Evolutionary conservation across 192 early-diverging fungal species (phyloP).

Genomic region (Coemansia sp.): DNA sequence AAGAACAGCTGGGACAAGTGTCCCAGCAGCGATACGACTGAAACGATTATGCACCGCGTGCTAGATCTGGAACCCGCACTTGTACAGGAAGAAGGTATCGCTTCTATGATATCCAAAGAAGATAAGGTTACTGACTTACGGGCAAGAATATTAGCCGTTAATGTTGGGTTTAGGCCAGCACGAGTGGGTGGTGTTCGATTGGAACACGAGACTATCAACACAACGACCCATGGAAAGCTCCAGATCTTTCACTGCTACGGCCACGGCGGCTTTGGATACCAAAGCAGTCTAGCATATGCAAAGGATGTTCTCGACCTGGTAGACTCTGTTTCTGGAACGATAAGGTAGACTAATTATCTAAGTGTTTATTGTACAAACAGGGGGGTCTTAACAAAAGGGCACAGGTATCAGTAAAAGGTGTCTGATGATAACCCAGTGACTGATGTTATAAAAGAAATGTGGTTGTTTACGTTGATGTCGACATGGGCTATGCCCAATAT

Average conservation of each 20-base stretch:
- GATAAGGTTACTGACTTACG: slow-evolving; percentile 40
- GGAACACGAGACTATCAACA: slow-evolving; percentile 17
- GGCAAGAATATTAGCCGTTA: slow-evolving; percentile 12
- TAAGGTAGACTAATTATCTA: not conserved
- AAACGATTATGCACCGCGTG: slow-evolving; percentile 39
- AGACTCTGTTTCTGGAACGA: not conserved
- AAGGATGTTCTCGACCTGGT: slow-evolving; percentile 13
- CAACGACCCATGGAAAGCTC: slow-evolving; percentile 5
- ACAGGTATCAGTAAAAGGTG: not conserved
- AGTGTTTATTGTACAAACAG: too few relatives aligned
- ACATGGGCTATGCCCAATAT: slow-evolving; percentile 10
- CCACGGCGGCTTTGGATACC: slow-evolving; percentile 63
- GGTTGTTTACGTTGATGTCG: slow-evolving; percentile 5
- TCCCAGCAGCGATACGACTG: slow-evolving; percentile 36
- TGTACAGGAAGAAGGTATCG: slow-evolving; percentile 11
- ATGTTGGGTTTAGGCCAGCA: slow-evolving; percentile 62
- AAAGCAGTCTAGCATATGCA: slow-evolving; percentile 32
- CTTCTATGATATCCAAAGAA: slow-evolving; percentile 19
- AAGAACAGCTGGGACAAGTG: slow-evolving; percentile 26
- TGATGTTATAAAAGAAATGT: slow-evolving; percentile 14
- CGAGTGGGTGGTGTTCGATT: slow-evolving; percentile 60
- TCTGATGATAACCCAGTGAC: slow-evolving; percentile 7
- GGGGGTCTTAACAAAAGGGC: too few relatives aligned
- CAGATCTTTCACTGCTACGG: slow-evolving; percentile 66
- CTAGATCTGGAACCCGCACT: slow-evolving; percentile 53